Evolutionary conservation across 23 red algal genomes (phyloP), one percentile per base, ranked within the genome.

Genomic region (Chondrus crispus): DNA sequence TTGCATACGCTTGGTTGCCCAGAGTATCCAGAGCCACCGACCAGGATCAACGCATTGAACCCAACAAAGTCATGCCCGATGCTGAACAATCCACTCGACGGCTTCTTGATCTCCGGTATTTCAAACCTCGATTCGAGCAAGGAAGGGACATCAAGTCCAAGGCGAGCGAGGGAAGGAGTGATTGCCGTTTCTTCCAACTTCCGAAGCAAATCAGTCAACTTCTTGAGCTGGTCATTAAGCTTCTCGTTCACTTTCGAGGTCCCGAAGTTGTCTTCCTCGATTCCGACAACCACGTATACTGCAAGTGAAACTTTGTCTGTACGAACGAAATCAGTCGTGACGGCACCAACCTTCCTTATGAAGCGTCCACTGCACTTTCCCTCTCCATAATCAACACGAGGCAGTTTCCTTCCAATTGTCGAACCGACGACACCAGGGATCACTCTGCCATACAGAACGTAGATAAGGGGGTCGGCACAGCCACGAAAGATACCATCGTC

Each of bases 11-110:
- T 32, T 32, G 60, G 18, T 32, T 66, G 60, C 18, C 60, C 60
- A 19, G 9, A 32, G 18, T 32, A 66, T 66, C 60, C 60, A 22
- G 60, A 66, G 35, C 60, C 60, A 32, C 60, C 35, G 60, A 66
- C 60, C 18, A 66, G 60, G 18, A 66, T 19, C 7, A 66, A 6
- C 9, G 60, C 60, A 66, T 66, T 66, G 18, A 66, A 66, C 5
- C 60, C 60, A 66, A 66, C 60, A 66, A 66, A 66, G 60, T 66
- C 60, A 66, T 66, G 60, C 60, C 60, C 60, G 18, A 66, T 22
- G 35, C 35, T 66, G 9, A 66, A 32, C 26, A 66, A 66, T 9
- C 60, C 60, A 32, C 35, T 32, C 18, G 60, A 66, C 60, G 60
- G 60, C 60, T 66, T 66, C 35, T 66, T 32, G 0, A 66, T 66